A percentile compares a stretch with the other conserved stretches of the same genome.
These are phyloP conservation scores for Onygenales sp. DNA, from an alignment of 2,329 filamentous ascomycete genomes.

Conservation along the genomic window DNA sequence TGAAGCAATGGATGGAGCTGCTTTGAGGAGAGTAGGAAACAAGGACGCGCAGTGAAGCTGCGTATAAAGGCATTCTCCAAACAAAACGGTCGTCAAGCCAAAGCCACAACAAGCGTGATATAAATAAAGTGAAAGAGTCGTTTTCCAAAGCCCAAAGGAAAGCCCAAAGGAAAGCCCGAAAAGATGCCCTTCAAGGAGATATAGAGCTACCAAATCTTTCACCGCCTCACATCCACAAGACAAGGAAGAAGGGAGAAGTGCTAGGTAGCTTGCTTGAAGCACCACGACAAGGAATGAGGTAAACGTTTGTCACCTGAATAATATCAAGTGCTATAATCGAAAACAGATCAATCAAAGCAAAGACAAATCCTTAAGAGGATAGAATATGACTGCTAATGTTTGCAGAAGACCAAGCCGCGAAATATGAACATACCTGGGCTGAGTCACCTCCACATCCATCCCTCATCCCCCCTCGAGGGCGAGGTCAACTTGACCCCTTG, in stretches of 20 bases:
- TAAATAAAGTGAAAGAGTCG: neutral
- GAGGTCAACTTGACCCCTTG: neutral
- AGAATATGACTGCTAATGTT: neutral
- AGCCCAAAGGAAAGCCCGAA: neutral
- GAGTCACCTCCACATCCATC: neutral
- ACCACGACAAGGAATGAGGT: no score
- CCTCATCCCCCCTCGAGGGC: neutral
- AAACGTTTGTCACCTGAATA: neutral
- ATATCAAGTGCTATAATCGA: neutral
- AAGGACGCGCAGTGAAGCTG: neutral
- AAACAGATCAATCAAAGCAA: neutral
- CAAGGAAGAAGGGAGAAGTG: neutral
- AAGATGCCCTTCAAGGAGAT: neutral
- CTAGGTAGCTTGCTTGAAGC: neutral
- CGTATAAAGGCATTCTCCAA: conserved; percentile 2
- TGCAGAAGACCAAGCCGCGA: neutral
- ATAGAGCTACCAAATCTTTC: neutral
- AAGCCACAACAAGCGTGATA: neutral
- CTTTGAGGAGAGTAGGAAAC: neutral
- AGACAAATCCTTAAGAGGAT: neutral
- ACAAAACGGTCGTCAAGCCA: neutral
- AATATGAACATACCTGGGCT: neutral
- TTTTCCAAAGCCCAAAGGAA: neutral
- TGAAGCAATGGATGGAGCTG: neutral
- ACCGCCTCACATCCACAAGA: neutral